Evolutionary conservation across 1,139 yeast genomes (phyloP).

Genomic region (Hyphopichia buzzinii): DNA sequence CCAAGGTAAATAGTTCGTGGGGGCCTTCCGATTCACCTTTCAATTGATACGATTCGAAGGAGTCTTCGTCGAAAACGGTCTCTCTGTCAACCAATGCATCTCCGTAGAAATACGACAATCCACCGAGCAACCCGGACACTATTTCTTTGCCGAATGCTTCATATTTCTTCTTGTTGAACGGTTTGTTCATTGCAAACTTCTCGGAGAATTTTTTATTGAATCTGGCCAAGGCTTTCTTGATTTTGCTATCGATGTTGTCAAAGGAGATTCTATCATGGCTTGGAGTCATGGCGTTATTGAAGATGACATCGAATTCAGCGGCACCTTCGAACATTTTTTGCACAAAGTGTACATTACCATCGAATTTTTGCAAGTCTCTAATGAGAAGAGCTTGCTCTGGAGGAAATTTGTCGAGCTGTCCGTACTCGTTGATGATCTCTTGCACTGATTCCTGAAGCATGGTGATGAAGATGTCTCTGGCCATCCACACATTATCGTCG

Average conservation of each 20-base stretch:
- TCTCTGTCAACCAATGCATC: conserved; percentile 78
- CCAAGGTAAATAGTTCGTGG: conserved; percentile 69
- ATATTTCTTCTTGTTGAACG: conserved; percentile 50
- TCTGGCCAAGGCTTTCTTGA: conserved; percentile 32
- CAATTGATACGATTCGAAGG: conserved; percentile 54
- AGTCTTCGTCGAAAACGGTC: conserved; percentile 64
- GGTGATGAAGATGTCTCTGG: conserved; percentile 71
- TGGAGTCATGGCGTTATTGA: conserved; percentile 46
- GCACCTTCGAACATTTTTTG: conserved; percentile 74
- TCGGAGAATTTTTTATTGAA: conserved; percentile 57
- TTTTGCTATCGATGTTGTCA: conserved; percentile 38
- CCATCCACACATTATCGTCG: conserved; percentile 73
- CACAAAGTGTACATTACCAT: conserved; percentile 76
- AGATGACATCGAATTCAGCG: conserved; percentile 76
- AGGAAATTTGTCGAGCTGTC: conserved; percentile 32
- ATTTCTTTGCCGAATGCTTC: conserved; percentile 69
- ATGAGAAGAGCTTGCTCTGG: conserved; percentile 53
- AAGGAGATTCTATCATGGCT: conserved; percentile 38
- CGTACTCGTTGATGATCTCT: conserved; percentile 39
- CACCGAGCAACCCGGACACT: conserved; percentile 82
- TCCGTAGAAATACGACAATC: conserved; percentile 88
- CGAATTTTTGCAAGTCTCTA: conserved; percentile 58
- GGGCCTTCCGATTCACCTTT: conserved; percentile 63
- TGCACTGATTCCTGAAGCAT: conserved; percentile 66
- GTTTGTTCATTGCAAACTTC: conserved; percentile 54